Base-by-base conservation (phyloP, 2,329 filamentous ascomycete species). In the Fusarium nelsonii region DNA sequence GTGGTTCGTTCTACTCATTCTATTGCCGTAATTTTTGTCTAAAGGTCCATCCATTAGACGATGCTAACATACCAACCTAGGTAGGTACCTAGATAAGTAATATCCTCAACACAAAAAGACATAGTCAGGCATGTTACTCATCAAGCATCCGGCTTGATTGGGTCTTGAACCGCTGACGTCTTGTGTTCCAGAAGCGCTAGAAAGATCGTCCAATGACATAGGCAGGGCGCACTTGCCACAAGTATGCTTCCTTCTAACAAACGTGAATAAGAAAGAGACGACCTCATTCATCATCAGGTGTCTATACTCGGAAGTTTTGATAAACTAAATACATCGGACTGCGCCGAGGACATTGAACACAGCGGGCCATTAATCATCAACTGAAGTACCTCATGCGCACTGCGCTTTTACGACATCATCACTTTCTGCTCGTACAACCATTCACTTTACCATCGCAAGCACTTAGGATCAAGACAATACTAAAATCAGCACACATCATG, bases 401-500 rank as follows among this genome's bases (percentile, higher is more conserved):
- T 52, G 58, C 28, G 45, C 36, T 58, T 39, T 23, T 50, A 39
- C 69, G 54, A 32, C 48, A 57, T 33, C 43, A 44, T 54, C 43
- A 39, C 26, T 32, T 32, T 36, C 46, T 49, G 33, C 40, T n/a
- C 16, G 20, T 52, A 15, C 39, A 49, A 32, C 49, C 32, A 63
- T 67, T 73, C 68, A 65, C 56, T 39, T 34, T 15, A 41, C 48
- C 26, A 32, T 32, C 39, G 32, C 54, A 37, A 26, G 20, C 33
- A 30, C 45, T 53, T 20, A 51, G 26, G 32, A 32, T 5, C 10
- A 70, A 33, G 28, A 46, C 43, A 55, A 40, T 16, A 72, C 45
- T 61, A 65, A 63, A 20, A 37, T 37, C 59, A 36, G 43, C 60
- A 36, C 41, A 53, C 40, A 68, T 50, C 26, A 78, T 79, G 72